phyloP scores from a whole-genome alignment of 1,284 basidiomycete species.

The Hymenochaete sp. region DNA sequence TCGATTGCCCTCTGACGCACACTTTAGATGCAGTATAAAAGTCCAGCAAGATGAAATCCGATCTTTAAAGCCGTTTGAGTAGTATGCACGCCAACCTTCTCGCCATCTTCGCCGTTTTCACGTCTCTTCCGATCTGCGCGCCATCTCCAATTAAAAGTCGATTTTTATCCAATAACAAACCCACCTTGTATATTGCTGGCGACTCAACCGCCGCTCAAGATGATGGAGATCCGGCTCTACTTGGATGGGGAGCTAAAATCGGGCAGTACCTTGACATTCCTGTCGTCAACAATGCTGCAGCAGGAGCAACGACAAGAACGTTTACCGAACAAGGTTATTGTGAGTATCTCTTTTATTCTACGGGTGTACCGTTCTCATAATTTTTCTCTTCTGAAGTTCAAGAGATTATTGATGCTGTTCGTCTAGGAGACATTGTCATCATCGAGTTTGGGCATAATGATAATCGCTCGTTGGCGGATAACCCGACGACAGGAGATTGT shows the following conservation, averaged over 20 bases:
- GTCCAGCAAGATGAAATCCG: no score
- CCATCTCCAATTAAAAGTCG: no score
- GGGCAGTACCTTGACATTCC: constrained; percentile 34
- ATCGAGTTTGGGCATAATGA: constrained; percentile 42
- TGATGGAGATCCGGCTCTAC: constrained; percentile 15
- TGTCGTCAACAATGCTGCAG: constrained; percentile 38
- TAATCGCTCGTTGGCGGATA: constrained; percentile 24
- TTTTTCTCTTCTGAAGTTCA: constrained; percentile 21
- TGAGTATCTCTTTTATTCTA: background rate
- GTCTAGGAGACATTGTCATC: constrained; percentile 33
- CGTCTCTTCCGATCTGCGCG: no score
- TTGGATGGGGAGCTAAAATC: constrained; percentile 41
- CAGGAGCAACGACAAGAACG: constrained; percentile 37
- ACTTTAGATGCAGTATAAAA: no score
- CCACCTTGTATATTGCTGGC: constrained; percentile 37
- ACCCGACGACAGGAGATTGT: constrained; percentile 23
- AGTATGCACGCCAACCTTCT: no score
- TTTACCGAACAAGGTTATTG: constrained; percentile 38
- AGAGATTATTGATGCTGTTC: constrained; percentile 22
- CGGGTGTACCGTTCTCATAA: background rate
- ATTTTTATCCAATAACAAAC: no score
- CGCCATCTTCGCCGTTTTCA: no score
- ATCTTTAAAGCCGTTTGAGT: no score
- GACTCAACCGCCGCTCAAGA: constrained; percentile 32
- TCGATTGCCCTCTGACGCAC: no score